Conservation (phyloP, 2,329 filamentous ascomycete genomes). For the Penicillium sp. region DNA sequence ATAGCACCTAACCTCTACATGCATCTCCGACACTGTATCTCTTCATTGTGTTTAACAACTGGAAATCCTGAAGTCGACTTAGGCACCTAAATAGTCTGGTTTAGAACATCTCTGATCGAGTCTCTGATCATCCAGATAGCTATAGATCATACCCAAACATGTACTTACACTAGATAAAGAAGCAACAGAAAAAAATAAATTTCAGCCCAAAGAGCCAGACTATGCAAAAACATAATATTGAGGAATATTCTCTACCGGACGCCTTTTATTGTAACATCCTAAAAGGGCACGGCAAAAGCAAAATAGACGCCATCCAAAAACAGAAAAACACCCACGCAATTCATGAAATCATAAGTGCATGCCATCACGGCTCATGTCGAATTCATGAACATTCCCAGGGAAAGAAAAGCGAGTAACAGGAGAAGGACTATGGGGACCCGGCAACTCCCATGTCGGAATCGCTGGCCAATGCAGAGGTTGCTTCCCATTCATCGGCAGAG, state of each 20-base stretch:
- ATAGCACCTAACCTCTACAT: no score
- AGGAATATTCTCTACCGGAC: slow-evolving; percentile 7
- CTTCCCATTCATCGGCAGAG: slow-evolving; percentile 42
- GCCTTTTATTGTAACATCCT: slow-evolving; percentile 6
- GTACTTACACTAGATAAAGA: no score
- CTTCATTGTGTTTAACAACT: no score
- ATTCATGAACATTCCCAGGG: slow-evolving; percentile 4
- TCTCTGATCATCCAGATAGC: no score
- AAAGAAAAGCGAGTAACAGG: background rate
- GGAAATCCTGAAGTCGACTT: no score
- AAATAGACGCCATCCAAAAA: slow-evolving; percentile 1
- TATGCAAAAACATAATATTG: background rate
- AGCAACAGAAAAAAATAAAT: background rate
- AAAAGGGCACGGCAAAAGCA: background rate
- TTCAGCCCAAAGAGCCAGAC: background rate
- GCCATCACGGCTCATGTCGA: slow-evolving; percentile 9
- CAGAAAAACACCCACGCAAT: background rate
- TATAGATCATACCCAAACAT: no score
- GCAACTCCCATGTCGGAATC: slow-evolving; percentile 40
- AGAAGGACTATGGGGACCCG: slow-evolving; percentile 30
- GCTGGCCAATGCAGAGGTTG: slow-evolving; percentile 38
- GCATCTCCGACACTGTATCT: no score
- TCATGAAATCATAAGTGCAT: slow-evolving; percentile 14
- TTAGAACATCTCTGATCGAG: no score
- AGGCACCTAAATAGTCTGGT: no score